Evolutionary conservation across 1,284 basidiomycete genomes (phyloP), one percentile per base, ranked within the genome.

Genomic region (Rhodotorula sp.): DNA sequence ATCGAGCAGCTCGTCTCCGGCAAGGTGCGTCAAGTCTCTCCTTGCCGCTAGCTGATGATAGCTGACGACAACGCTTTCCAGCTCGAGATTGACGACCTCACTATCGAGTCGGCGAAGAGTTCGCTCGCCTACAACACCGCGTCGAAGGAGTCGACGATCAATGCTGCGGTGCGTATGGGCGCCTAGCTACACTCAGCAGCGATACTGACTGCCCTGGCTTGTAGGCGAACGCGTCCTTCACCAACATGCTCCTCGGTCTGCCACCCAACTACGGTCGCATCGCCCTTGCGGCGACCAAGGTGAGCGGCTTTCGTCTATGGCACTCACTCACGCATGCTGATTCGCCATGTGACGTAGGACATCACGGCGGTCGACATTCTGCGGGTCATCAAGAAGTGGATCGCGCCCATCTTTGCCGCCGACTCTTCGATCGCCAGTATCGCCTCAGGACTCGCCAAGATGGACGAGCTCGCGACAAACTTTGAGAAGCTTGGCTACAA

Each of bases 41-140:
- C 16, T 18, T 31, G 26, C n/a, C n/a, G 28, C 10, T 2, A 11
- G 26, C 30, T 26, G 57, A 59, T 59, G 40, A 26, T 8, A 18
- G 16, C 40, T 18, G 34, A 34, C 30, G 30, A 2, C 3, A 4
- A 16, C 13, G 15, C 31, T 22, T 15, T 30, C n/a, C 74, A 96
- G 92, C 87, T 92, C 75, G 84, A 86, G 58, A 83, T 99, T 18
- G 91, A 94, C 64, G 85, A 88, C 67, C 89, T 91, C 8, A 88
- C 88, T 15, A 82, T 99, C 26, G 94, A 98, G 76, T 90, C 91
- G 1, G 93, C 94, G 7, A 94, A 96, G 82, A 92, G 90, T 68
- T 91, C 87, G 63, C 88, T 97, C 75, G 92, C 95, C 15, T 98
- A 88, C 78, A 84, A 85, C 28, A 89, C 93, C 10, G 88, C 94